Evolutionary conservation across 345 rosid species (phyloP).

Genomic region (Raphanus sativus): DNA sequence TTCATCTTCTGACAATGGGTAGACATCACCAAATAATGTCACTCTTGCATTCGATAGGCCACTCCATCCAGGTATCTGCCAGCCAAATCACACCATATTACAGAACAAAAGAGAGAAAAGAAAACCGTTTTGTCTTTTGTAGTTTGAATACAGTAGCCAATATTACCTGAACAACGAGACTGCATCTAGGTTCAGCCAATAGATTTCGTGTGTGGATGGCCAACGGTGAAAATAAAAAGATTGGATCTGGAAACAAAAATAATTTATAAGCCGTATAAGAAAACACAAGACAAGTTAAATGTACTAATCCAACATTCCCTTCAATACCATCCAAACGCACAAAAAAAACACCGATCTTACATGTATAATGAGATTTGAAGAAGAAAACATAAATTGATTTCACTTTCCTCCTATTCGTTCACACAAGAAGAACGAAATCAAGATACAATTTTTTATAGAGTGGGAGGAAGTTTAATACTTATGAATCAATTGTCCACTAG

Average conservation of each 20-base stretch:
- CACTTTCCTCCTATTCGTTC: background rate
- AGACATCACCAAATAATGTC: constrained; percentile 93
- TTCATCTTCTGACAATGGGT: constrained; percentile 82
- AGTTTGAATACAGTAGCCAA: background rate
- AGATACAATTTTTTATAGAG: background rate
- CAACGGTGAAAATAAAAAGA: constrained; percentile 90
- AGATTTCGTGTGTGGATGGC: constrained; percentile 92
- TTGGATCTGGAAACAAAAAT: constrained; percentile 63
- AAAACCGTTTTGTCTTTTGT: background rate
- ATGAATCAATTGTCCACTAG: constrained; percentile 13
- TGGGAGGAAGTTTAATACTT: background rate
- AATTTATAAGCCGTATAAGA: constrained; percentile 10
- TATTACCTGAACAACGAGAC: constrained; percentile 87
- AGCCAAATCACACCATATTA: constrained; percentile 27
- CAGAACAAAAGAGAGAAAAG: constrained; percentile 7
- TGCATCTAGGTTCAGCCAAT: constrained; percentile 89
- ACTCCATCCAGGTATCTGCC: constrained; percentile 96
- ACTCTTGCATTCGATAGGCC: constrained; percentile 98
- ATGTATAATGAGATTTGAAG: background rate
- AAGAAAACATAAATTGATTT: background rate
- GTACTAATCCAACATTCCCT: background rate
- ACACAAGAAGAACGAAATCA: constrained; percentile 9
- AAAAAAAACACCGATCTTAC: background rate
- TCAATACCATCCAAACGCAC: constrained; percentile 2
- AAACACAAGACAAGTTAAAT: background rate